Evolutionary conservation across 257 asterid species (phyloP), one percentile per base, ranked within the genome.

Genomic region (Knoxia roxburghii): DNA sequence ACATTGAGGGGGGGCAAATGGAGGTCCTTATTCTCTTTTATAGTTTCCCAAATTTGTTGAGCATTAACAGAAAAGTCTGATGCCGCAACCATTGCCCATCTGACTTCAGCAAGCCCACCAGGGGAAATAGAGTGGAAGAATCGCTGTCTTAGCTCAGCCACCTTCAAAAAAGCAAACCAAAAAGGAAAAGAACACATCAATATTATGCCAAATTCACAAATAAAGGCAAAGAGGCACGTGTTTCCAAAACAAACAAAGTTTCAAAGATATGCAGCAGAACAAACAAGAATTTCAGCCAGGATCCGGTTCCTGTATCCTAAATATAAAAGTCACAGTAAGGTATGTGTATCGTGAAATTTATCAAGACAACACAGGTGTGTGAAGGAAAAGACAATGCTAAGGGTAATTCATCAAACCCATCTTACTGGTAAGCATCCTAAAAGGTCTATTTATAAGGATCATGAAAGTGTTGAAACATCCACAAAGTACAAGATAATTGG

Each of bases 1-100:
- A 91, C 98, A 95, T 89, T 91, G 80, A 86, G 93, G 24, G 96
- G 91, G 63, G 96, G 96, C 70, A 88, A 83, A 71, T 91, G 95
- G 68, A 91, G 91, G 83, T 89, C 98, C 86, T 79, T 91, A 79
- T 91, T 88, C 79, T 89, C 98, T 79, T 81, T 91, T 48, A 91
- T 91, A 61, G 84, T 76, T 73, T 84, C 89, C 98, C 98, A 91
- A 54, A 91, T 91, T 78, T 91, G 87, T 45, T 84, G 81, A 71
- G 88, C 84, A 73, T 95, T 89, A 69, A 85, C 84, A 69, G 95
- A 78, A 81, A 91, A 89, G 48, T 95, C 98, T 57, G 98, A 91
- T 68, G 89, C 98, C 52, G 98, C 96, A 82, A 89, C 98, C 40
- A 85, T 94, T 64, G 83, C 95, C 62, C 93, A 85, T 80, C 96